Evolutionary conservation across 2,329 filamentous ascomycete species (phyloP).

Genomic region (Talaromyces islandicus): DNA sequence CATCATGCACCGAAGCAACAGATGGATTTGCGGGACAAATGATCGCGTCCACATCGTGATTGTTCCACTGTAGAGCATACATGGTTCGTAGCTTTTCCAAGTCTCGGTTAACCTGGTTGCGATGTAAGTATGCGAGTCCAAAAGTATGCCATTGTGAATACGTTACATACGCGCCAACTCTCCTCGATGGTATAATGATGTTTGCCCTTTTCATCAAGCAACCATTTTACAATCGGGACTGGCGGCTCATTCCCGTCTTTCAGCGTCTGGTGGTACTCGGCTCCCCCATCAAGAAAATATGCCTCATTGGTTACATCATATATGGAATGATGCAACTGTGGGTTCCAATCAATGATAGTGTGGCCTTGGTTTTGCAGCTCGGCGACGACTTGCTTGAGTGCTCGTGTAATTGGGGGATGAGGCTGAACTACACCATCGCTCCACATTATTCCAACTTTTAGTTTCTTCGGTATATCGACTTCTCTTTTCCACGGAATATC

Average conservation of each 20-base stretch:
- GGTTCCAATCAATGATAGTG: conserved; percentile 4
- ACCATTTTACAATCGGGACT: conserved; percentile 5
- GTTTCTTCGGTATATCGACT: conserved; percentile 19
- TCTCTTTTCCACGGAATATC: conserved; percentile 48
- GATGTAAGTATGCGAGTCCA: background rate
- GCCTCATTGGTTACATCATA: conserved; percentile 1
- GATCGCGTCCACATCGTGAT: conserved; percentile 5
- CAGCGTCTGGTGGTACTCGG: background rate
- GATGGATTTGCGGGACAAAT: conserved; percentile 48
- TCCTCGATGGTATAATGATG: background rate
- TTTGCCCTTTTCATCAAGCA: conserved; percentile 1
- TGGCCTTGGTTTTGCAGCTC: conserved; percentile 4
- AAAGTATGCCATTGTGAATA: background rate
- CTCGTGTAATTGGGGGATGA: conserved; percentile 57
- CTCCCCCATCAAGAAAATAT: conserved; percentile 8
- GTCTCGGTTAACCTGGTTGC: background rate
- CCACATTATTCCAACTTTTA: conserved; percentile 56
- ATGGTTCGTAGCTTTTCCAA: conserved; percentile 1
- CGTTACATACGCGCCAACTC: conserved; percentile 1
- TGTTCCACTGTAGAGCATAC: conserved; percentile 7
- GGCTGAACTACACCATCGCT: conserved; percentile 57
- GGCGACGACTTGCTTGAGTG: conserved; percentile 42
- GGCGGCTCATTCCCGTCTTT: conserved; percentile 2
- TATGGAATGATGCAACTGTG: background rate
- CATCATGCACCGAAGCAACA: conserved; percentile 48